These are phyloP conservation scores for Fusarium zealandicum DNA, from an alignment of 2,329 filamentous ascomycete species.

Conservation along the genomic window DNA sequence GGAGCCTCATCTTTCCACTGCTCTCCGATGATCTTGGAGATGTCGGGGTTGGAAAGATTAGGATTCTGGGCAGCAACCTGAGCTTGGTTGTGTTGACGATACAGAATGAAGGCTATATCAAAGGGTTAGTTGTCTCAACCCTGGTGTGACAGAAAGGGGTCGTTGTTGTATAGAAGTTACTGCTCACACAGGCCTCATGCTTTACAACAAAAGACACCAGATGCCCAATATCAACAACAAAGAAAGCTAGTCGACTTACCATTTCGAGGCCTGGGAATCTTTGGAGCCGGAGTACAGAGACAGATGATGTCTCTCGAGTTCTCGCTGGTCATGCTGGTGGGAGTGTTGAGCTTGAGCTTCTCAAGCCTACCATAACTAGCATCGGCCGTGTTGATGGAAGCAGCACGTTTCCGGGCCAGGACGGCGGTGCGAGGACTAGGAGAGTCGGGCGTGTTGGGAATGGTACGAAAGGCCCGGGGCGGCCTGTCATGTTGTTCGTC, in stretches of 20 bases:
- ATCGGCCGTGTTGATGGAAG: conserved; percentile 55
- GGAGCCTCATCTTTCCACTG: conserved; percentile 84
- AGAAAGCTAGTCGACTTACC: conserved; percentile 53
- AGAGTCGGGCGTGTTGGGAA: conserved; percentile 36
- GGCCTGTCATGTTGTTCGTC: conserved; percentile 34
- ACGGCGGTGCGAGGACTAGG: conserved; percentile 37
- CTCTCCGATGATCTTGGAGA: conserved; percentile 95
- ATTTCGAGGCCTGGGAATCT: conserved; percentile 65
- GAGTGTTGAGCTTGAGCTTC: conserved; percentile 41
- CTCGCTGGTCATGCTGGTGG: conserved; percentile 42
- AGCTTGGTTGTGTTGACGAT: conserved; percentile 90
- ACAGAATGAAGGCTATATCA: conserved; percentile 89
- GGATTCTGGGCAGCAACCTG: conserved; percentile 82
- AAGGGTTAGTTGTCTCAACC: conserved; percentile 35
- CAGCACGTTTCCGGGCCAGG: conserved; percentile 53
- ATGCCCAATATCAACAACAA: conserved; percentile 17
- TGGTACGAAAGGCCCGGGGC: conserved; percentile 27
- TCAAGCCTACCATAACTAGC: conserved; percentile 49
- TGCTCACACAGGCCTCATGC: conserved; percentile 7
- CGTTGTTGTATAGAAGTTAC: conserved; percentile 3
- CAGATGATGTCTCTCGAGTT: conserved; percentile 57
- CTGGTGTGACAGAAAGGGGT: neutral
- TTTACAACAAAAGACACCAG: conserved; percentile 1
- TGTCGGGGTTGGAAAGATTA: conserved; percentile 92
- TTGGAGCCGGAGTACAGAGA: conserved; percentile 63